Evolutionary conservation across 495 filamentous ascomycete genomes (phyloP).

Genomic region (Chaetomidium leptoderma): DNA sequence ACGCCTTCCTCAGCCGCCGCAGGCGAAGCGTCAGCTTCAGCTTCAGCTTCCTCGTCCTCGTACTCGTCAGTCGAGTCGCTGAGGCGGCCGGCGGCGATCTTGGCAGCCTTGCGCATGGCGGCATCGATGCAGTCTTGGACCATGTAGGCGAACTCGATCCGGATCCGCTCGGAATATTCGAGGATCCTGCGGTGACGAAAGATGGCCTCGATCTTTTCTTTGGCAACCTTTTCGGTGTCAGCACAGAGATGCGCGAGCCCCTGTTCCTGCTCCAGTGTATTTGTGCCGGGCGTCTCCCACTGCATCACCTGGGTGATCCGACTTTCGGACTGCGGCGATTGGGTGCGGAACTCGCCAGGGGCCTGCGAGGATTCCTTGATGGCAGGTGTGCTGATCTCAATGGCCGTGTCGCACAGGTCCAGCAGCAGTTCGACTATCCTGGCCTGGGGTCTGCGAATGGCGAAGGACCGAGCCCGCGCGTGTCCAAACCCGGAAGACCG

Average conservation of each 20-base stretch:
- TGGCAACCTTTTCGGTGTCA: slow-evolving; percentile 78
- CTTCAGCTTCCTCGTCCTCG: slow-evolving; percentile 25
- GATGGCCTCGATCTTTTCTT: slow-evolving; percentile 86
- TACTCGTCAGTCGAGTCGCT: slow-evolving; percentile 66
- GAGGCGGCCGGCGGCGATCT: slow-evolving; percentile 78
- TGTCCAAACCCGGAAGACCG: slow-evolving; percentile 72
- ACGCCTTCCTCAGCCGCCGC: slow-evolving; percentile 41
- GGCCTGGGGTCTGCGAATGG: slow-evolving; percentile 79
- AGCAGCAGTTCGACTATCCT: slow-evolving; percentile 91
- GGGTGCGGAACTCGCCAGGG: slow-evolving; percentile 71
- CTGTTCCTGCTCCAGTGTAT: slow-evolving; percentile 90
- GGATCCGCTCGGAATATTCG: slow-evolving; percentile 93
- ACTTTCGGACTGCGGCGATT: slow-evolving; percentile 92
- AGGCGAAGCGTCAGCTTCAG: slow-evolving; percentile 14
- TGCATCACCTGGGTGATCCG: slow-evolving; percentile 88
- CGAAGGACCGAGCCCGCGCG: slow-evolving; percentile 71
- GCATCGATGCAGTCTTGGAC: slow-evolving; percentile 94
- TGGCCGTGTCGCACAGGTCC: slow-evolving; percentile 90
- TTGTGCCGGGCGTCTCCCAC: slow-evolving; percentile 89
- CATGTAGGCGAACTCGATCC: slow-evolving; percentile 81
- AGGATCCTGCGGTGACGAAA: slow-evolving; percentile 87
- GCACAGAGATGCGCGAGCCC: slow-evolving; percentile 81
- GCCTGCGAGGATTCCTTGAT: slow-evolving; percentile 75
- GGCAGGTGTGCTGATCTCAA: slow-evolving; percentile 89
- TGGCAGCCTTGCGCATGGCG: slow-evolving; percentile 83